Base-by-base conservation (phyloP, 345 rosid genomes). In the Eucalyptus cloeziana region DNA sequence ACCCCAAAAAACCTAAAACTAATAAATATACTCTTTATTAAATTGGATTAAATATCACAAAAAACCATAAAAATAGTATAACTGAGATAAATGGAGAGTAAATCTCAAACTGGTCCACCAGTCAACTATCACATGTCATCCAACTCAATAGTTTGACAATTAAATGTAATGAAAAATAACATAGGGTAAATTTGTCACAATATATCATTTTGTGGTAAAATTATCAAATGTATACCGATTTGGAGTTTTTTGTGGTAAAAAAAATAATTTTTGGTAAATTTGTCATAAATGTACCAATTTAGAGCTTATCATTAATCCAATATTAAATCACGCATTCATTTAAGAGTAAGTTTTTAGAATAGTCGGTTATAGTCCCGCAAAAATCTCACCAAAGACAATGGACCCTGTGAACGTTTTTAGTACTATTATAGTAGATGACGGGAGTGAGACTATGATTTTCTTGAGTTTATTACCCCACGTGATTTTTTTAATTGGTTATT, bases 301-400 rank as follows among this genome's bases (percentile, higher is more conserved):
- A 52, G 0, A 1, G 0, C 1, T 52, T 19, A 19, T 0, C 7
- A 52, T 1, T 52, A 52, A 52, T 0, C 10, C 1, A 67, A 67
- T 67, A 67, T 15, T 14, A 67, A n/a, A 1, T n/a, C 11, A 67
- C 1, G 0, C 3, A 1, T 15, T 4, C 2, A 0, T n/a, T 17
- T n/a, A 14, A 14, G 4, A n/a, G 5, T 15, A 67, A 67, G 22
- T 4, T 67, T 64, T 67, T 15, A n/a, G 1, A 67, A n/a, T 3
- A 7, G 76, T 64, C 7, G 0, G 0, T 8, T n/a, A 0, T n/a
- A 0, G 0, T n/a, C 4, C 5, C 1, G 1, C 0, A n/a, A 14
- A 67, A 14, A n/a, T 67, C 71, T 62, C 37, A 67, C 2, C 37
- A 67, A 15, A 2, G 6, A 67, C 21, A n/a, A 64, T 67, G 5